Base-by-base conservation (phyloP, 1,284 basidiomycete species). In the Heliocybe sulcata region DNA sequence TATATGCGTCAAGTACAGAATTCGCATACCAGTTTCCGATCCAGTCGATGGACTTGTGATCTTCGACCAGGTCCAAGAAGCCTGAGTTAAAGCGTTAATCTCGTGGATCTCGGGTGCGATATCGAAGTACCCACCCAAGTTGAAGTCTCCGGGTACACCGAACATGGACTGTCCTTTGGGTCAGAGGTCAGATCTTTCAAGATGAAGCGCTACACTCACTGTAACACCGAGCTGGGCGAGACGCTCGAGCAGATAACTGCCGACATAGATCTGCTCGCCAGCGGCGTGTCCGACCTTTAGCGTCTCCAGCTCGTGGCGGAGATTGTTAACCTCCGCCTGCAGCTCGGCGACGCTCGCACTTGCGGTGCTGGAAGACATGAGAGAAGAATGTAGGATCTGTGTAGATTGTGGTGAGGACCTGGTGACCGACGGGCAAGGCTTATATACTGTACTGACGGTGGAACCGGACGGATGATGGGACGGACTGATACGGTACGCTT, bases 101-200 rank as follows among this genome's bases (percentile, higher is more conserved):
- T 20, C 16, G n/a, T 16, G 12, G 16, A 20, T 26, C 35, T 23
- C 20, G 8, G 33, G 19, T 25, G 26, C 11, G 9, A 14, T 61
- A 66, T 50, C 54, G 16, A 16, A 16, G n/a, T n/a, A 42, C 38
- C n/a, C 38, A 57, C 83, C 89, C 49, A 97, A 82, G 69, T 96
- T 97, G 69, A 94, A 98, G 71, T 96, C 94, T 42, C 94, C 94
- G 3, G 94, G 93, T 0, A 95, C 82, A 33, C 94, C 94, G 60
- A 95, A 95, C 72, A 95, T 80, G 51, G 77, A 76, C 81, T 87
- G 58, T 51, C 35, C 58, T 58, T 19, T 63, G 54, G 57, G 67
- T 3, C 59, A 38, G 22, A 45, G 35, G 2, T 20, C 48, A 45
- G 0, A 16, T 48, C 11, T 52, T 49, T 8, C 27, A 25, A 35